phyloP scores from a whole-genome alignment of 768 basidiomycete species.

The Tylopilus rubrobrunneus region DNA sequence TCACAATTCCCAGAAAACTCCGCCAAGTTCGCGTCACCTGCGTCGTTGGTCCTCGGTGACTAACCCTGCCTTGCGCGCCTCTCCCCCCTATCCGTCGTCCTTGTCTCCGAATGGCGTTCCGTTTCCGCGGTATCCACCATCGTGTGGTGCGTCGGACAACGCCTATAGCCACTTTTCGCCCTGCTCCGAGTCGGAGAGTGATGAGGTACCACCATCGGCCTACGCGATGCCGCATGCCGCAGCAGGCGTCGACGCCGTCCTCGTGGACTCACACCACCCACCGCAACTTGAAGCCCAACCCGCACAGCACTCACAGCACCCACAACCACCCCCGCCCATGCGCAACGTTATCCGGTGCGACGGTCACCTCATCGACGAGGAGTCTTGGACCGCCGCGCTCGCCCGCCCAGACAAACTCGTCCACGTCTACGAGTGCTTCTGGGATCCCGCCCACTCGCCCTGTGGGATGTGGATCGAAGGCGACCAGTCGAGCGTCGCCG shows the following conservation, averaged over 20 bases:
- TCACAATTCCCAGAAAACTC: conserved; percentile 27
- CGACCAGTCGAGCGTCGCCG: conserved; percentile 31
- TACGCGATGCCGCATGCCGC: conserved; percentile 17
- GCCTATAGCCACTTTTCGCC: conserved; percentile 16
- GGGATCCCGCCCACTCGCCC: conserved; percentile 22
- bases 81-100: conserved; percentile 15
- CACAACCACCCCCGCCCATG: not conserved
- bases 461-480: conserved; percentile 35
- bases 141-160: conserved; percentile 4
- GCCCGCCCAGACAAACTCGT: conserved; percentile 20
- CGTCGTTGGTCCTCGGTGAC: conserved; percentile 32
- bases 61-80: conserved; percentile 23
- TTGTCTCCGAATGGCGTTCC: conserved; percentile 12
- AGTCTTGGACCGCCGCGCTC: conserved; percentile 23
- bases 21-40: conserved; percentile 26
- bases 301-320: not conserved
- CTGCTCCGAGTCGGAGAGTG: conserved; percentile 23
- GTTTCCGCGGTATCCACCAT: conserved; percentile 13
- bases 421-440: conserved; percentile 31
- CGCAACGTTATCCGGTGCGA: conserved; percentile 26
- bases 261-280: conserved; percentile 2
- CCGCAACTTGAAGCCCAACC: no score
- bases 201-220: conserved; percentile 10
- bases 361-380: conserved; percentile 26
- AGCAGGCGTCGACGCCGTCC: conserved; percentile 11